Conservation (phyloP, 2,329 filamentous ascomycete species). For the Cercospora beticola region DNA sequence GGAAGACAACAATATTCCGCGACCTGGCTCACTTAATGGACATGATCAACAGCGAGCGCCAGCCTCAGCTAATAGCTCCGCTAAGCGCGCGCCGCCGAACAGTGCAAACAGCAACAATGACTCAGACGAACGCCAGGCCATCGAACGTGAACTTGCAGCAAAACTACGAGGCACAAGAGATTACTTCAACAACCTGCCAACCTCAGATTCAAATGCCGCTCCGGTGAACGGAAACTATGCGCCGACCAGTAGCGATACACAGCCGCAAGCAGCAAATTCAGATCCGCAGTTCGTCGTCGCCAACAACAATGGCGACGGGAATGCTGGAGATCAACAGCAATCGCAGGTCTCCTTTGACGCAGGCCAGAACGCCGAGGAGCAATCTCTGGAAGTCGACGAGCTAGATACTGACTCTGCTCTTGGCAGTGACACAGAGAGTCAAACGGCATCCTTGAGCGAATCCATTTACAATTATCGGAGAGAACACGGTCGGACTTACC, state of each 20-base stretch:
- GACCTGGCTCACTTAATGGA: neutral
- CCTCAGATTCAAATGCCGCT: neutral
- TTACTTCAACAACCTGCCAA: slow-evolving; percentile 8
- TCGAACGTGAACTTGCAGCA: slow-evolving; percentile 23
- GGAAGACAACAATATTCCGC: neutral
- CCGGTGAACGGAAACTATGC: neutral
- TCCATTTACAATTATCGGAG: slow-evolving; percentile 41
- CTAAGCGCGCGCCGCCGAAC: neutral
- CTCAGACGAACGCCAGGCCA: slow-evolving; percentile 11
- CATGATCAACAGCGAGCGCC: neutral
- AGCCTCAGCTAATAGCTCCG: neutral
- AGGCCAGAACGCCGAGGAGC: slow-evolving; percentile 36
- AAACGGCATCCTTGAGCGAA: slow-evolving; percentile 38
- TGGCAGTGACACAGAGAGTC: slow-evolving; percentile 39
- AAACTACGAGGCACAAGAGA: slow-evolving; percentile 21
- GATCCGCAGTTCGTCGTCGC: neutral
- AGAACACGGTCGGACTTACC: slow-evolving; percentile 42
- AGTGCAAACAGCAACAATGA: neutral
- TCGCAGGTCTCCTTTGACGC: slow-evolving; percentile 12
- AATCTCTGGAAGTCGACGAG: slow-evolving; percentile 41
- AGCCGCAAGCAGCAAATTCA: neutral
- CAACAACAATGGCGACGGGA: slow-evolving; percentile 2
- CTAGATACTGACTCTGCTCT: slow-evolving; percentile 38
- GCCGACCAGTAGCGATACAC: neutral
- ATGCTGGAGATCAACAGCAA: neutral